Conservation (phyloP, 805 yeast genomes). For the Pichia manshurica region DNA sequence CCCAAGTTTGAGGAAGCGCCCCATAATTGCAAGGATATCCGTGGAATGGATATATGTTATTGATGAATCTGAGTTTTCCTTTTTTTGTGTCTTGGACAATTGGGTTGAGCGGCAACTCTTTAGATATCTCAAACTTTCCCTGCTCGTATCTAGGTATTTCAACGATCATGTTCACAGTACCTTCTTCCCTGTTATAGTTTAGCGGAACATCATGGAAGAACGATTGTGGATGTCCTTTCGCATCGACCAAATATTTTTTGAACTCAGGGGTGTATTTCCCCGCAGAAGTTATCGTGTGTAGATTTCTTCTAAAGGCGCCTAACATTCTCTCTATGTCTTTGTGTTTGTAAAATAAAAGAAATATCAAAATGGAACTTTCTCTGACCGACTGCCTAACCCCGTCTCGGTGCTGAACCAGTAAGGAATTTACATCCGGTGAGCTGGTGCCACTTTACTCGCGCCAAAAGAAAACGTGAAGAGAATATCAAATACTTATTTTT, state of each 20-base stretch:
- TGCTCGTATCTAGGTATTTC: constrained; percentile 81
- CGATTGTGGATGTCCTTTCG: constrained; percentile 29
- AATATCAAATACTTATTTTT: too few species aligned
- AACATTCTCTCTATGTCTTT: not conserved
- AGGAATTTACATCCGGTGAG: too few species aligned
- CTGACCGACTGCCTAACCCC: too few species aligned
- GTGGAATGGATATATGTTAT: constrained; percentile 74
- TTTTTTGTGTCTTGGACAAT: constrained; percentile 69
- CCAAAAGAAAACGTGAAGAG: too few species aligned
- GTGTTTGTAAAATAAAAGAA: too few species aligned
- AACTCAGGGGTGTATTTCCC: constrained; percentile 34
- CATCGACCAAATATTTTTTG: constrained; percentile 36
- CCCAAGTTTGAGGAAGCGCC: constrained; percentile 94
- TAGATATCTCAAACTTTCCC: constrained; percentile 75
- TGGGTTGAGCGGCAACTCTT: constrained; percentile 57
- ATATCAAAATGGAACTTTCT: too few species aligned
- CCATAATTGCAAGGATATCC: constrained; percentile 89
- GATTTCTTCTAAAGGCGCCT: not conserved
- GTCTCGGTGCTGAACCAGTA: too few species aligned
- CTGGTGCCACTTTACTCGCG: too few species aligned
- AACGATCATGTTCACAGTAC: constrained; percentile 58
- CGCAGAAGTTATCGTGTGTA: constrained; percentile 23
- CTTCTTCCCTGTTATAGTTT: constrained; percentile 35
- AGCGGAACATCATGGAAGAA: constrained; percentile 72
- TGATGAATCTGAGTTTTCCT: constrained; percentile 67